These are phyloP conservation scores for Mesotaenium endlicherianum DNA, from an alignment of 139 green algal species.

Conservation along the genomic window DNA sequence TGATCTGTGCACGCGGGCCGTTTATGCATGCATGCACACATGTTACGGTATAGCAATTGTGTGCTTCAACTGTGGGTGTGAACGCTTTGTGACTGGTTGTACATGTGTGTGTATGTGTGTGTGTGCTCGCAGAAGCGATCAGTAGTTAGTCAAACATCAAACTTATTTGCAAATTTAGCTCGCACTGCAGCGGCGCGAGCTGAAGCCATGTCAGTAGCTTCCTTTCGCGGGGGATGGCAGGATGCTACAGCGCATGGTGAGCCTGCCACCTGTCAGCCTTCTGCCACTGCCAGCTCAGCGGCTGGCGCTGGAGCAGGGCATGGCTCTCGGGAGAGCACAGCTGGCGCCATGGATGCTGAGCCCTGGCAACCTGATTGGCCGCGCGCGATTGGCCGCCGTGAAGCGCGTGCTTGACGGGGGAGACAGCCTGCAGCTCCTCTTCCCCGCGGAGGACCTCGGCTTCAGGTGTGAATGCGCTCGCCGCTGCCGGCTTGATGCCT, in stretches of 20 bases:
- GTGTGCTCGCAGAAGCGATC: no score
- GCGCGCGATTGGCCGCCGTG: slow-evolving; percentile 49
- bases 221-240: background rate
- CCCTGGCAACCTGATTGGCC: slow-evolving; percentile 23
- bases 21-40: no score
- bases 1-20: no score
- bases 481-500: no score
- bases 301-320: slow-evolving; percentile 14
- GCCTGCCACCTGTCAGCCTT: slow-evolving; percentile 3
- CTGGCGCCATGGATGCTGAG: slow-evolving; percentile 19
- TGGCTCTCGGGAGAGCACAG: slow-evolving; percentile 15
- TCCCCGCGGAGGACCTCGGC: slow-evolving; percentile 85
- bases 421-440: slow-evolving; percentile 81
- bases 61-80: no score
- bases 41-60: no score
- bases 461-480: slow-evolving; percentile 77
- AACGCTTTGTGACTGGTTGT: no score
- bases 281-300: background rate
- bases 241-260: slow-evolving; percentile 18
- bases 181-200: no score
- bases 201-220: background rate
- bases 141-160: no score
- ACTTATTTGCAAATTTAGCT: no score
- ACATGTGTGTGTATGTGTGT: no score
- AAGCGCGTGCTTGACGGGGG: slow-evolving; percentile 64